Evolutionary conservation across 169 alveolate genomes (phyloP), one percentile per base, ranked within the genome.

Genomic region (Fabrea salina): DNA sequence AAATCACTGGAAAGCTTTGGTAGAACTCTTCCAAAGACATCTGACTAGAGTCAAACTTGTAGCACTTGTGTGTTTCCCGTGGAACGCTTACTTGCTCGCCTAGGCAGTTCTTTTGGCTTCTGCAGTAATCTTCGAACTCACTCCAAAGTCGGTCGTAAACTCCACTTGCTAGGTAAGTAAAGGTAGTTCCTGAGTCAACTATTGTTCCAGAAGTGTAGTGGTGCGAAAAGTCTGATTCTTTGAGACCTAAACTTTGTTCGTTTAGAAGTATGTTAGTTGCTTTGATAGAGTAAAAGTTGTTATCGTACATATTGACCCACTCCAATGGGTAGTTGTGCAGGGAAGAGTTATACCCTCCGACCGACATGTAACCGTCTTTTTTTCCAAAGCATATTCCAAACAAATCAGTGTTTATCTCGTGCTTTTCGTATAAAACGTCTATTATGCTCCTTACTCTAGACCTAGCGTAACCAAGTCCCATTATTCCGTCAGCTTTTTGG

Each of bases 401-500:
- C 43, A 66, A 19, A 56, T 71, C 58, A 30, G 66, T 57, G 47
- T 70, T 68, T 33, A 86, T 86, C 13, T 79, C 64, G 27, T 67
- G 64, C n/a, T 67, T 53, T 2, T 50, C 33, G 51, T 71, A 67
- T 68, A 83, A 58, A 0, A 41, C 76, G 44, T 91, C 89, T 33
- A 83, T 47, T 19, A 89, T 77, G 19, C 91, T 89, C 27, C 54
- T 51, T 40, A 50, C 22, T 19, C 25, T 54, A n/a, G 44, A 16
- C 16, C 40, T 74, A 27, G 64, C 39, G 59, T 41, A 77, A n/a
- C 82, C 87, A 37, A 89, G 84, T 22, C 98, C 98, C 79, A 95
- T 72, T 37, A 95, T 95, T 1, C 98, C 98, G 79, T 92, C 94
- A 0, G 96, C 98, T 74, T 79, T 77, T 79, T 95, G 93, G 8